Evolutionary conservation across 495 filamentous ascomycete species (phyloP).

Genomic region (Pseudotulostoma volvatum): DNA sequence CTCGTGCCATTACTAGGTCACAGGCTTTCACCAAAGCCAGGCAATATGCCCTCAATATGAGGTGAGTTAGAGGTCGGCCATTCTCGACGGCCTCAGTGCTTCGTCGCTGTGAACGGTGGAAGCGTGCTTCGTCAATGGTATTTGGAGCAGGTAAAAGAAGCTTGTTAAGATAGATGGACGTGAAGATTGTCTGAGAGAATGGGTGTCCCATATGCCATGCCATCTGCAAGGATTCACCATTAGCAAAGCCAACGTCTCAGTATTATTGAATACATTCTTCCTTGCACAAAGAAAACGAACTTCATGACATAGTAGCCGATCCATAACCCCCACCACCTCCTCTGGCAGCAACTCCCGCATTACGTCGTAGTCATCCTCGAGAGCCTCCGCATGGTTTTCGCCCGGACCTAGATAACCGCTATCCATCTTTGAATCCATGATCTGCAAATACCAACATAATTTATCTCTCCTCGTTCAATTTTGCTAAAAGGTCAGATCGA

Average conservation of each 20-base stretch:
- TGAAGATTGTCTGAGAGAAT: slow-evolving; percentile 85
- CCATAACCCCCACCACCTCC: slow-evolving; percentile 84
- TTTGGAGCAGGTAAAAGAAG: slow-evolving; percentile 56
- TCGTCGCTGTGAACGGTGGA: slow-evolving; percentile 29
- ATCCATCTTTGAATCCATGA: slow-evolving; percentile 99
- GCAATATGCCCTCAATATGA: slow-evolving; percentile 73
- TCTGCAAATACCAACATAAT: slow-evolving; percentile 32
- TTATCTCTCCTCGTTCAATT: no score
- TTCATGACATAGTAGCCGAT: slow-evolving; percentile 81
- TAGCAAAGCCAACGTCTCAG: slow-evolving; percentile 9
- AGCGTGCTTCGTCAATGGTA: slow-evolving; percentile 53
- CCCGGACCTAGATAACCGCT: slow-evolving; percentile 64
- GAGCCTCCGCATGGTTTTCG: slow-evolving; percentile 39
- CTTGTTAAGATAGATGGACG: slow-evolving; percentile 81
- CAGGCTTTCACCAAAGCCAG: slow-evolving; percentile 71
- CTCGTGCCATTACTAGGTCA: slow-evolving; percentile 55
- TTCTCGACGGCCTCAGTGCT: slow-evolving; percentile 14
- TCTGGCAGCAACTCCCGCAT: slow-evolving; percentile 49
- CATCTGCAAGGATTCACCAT: slow-evolving; percentile 40
- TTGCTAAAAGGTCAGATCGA: no score
- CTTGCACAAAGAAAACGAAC: slow-evolving; percentile 23
- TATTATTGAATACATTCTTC: neutral
- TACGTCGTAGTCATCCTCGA: slow-evolving; percentile 78
- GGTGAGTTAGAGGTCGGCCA: slow-evolving; percentile 37
- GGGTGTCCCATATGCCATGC: slow-evolving; percentile 93